Base-by-base conservation (phyloP, 805 yeast species). In the Yarrowia bubula region DNA sequence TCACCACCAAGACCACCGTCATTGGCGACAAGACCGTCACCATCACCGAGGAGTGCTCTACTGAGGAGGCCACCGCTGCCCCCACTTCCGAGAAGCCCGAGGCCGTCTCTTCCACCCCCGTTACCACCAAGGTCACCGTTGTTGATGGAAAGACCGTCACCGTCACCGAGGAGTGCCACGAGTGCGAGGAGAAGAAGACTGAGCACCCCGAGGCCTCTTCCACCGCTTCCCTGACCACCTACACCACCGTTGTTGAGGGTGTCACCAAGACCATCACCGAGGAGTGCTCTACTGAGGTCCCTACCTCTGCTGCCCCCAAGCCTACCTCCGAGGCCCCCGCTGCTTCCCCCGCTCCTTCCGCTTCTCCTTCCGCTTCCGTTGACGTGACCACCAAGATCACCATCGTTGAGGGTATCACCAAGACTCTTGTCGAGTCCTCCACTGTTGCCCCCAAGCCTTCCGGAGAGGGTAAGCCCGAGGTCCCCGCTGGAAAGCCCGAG, bases 91-190 rank as follows among this genome's bases (percentile, higher is more conserved):
- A 68, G 58, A 63, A 70, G 37, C 51, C 70, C 53, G 68, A 8
- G 11, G 33, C 42, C 9, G 35, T 18, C 18, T 10, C 58, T 15
- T 11, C 57, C 37, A 17, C 57, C 42, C 60, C 72, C 28, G 42
- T 50, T 22, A 51, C 58, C 43, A 51, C 58, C 58, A 51, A 51
- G 58, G 90, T 96, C 71, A 78, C 82, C 67, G 72, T 89, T 67
- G 80, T 79, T 69, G 84, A 85, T 76, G 86, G 85, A 83, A 75
- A 75, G 75, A 88, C 93, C 74, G 82, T 84, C 84, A 85, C 89
- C 70, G 91, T 87, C 74, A 84, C 92, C 84, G 88, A 96, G 73
- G 87, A 90, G 82, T 86, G 89, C 78, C 17, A 48, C 17, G 55
- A 48, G 55, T 48, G 55, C 55, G 41, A 48, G 55, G 17, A 48